Evolutionary conservation across 73 alveolate species (phyloP).

Genomic region (Paramecium sonneborni): DNA sequence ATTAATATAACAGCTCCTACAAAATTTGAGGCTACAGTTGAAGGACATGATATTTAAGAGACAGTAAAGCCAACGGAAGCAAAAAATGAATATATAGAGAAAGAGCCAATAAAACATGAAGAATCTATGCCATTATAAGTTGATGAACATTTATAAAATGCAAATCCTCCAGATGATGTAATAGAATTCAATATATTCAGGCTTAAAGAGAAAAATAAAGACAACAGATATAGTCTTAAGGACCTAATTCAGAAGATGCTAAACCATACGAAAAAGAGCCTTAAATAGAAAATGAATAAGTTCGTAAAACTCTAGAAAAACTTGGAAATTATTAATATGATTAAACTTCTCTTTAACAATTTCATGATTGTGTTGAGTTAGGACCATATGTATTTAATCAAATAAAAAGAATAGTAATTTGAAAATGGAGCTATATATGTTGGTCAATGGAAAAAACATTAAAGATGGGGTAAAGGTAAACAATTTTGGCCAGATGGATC

Average conservation of each 20-base stretch:
- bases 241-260: conserved; percentile 58
- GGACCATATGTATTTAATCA: conserved; percentile 36
- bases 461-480: conserved; percentile 78
- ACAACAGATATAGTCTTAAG: not conserved
- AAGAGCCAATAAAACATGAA: not conserved
- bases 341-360: not conserved
- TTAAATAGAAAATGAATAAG: conserved; percentile 42
- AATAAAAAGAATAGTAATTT: not conserved
- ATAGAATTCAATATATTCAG: not conserved
- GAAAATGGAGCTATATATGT: conserved; percentile 74
- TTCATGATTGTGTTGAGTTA: conserved; percentile 22
- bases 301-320: conserved; percentile 37
- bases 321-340: conserved; percentile 53
- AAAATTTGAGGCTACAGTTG: not conserved
- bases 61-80: not conserved
- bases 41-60: not conserved
- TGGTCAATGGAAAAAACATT: conserved; percentile 79
- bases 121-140: not conserved
- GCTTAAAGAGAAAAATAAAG: not conserved
- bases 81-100: not conserved
- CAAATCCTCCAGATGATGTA: not conserved
- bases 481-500: conserved; percentile 81
- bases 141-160: not conserved
- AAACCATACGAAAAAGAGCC: conserved; percentile 37
- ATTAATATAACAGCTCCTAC: not conserved